Base-by-base conservation (phyloP, 176 grass and related monocot species). In the Eleusine coracana region DNA sequence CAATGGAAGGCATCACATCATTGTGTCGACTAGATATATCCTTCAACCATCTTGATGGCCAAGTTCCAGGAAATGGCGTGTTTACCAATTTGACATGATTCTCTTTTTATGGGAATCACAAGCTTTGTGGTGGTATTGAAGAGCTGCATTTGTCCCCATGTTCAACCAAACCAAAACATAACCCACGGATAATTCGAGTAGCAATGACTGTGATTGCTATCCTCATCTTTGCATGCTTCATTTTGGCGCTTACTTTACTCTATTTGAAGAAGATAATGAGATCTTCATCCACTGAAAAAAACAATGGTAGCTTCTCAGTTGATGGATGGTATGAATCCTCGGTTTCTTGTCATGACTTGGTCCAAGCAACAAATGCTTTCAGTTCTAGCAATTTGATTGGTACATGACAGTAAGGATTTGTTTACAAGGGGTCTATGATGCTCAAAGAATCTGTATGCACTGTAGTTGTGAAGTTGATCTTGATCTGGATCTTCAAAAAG, bases 401-500 rank as follows among this genome's bases (percentile, higher is more conserved):
- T 40, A 46, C 2, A 9, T 84, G 80, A 75, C 52, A 68, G 40
- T 80, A 73, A n/a, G 84, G 89, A 27, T 87, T 75, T 7, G 85
- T 91, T 60, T 91, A 80, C 45, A 87, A 68, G 66, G 89, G 84
- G 4, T 45, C 16, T 29, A 17, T 84, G 31, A 11, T 21, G n/a
- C 16, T 62, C 16, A 80, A 38, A 12, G 38, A 55, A 11, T 42
- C 10, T 13, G 27, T 39, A 51, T 52, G 41, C 16, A 23, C 21
- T 49, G 44, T 89, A 23, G 89, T 84, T 18, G 42, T 91, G 5
- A 87, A 87, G 63, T 91, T 44, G 61, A 87, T 42, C 80, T 81
- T 64, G 70, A 37, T 38, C 50, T 46, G 84, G 89, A 28, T 82
- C 80, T 42, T 75, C 49, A 10, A 84, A 84, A 64, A 68, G 84